Percentiles rank a stretch among this genome's conserved stretches.
Conservation (phyloP, 2,329 filamentous ascomycete genomes). For the Lachnellula suecica region DNA sequence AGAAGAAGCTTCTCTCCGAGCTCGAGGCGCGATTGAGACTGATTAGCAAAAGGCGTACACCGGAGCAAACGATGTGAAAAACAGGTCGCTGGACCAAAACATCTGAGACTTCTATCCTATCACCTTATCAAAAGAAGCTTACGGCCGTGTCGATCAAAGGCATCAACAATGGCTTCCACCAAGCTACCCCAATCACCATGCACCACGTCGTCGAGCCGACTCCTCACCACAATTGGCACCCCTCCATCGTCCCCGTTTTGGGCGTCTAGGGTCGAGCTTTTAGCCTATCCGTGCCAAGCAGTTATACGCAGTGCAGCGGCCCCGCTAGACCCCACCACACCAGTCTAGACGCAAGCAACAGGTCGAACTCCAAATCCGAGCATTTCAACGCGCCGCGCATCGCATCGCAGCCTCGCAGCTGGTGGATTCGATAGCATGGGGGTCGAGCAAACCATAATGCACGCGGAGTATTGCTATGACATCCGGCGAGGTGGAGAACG, state of each 20-base stretch:
- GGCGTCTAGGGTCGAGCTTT: constrained; percentile 24
- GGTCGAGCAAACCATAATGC: constrained; percentile 15
- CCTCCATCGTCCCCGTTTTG: constrained; percentile 11
- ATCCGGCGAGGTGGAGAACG: constrained; percentile 15
- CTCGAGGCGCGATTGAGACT: constrained; percentile 1
- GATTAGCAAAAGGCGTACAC: neutral
- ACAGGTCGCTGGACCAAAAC: constrained; percentile 5
- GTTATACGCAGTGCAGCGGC: constrained; percentile 24
- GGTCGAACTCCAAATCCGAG: neutral
- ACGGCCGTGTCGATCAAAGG: constrained; percentile 18
- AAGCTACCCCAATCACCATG: constrained; percentile 30
- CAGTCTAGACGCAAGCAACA: constrained; percentile 2
- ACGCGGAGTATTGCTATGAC: constrained; percentile 11
- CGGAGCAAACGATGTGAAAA: neutral
- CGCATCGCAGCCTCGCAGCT: constrained; percentile 14
- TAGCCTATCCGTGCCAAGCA: constrained; percentile 25
- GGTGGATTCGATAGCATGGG: constrained; percentile 4
- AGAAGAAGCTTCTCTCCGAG: constrained; percentile 7
- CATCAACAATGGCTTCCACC: constrained; percentile 14
- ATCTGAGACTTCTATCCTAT: constrained; percentile 15
- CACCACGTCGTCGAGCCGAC: constrained; percentile 29
- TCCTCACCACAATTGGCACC: constrained; percentile 7
- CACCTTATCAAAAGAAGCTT: constrained; percentile 21
- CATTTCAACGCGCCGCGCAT: constrained; percentile 6
- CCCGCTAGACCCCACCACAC: constrained; percentile 11